Percentiles rank a stretch among this genome's conserved stretches.
phyloP scores from a whole-genome alignment of 2,329 filamentous ascomycete species.

The Coleophoma eucalyptorum region DNA sequence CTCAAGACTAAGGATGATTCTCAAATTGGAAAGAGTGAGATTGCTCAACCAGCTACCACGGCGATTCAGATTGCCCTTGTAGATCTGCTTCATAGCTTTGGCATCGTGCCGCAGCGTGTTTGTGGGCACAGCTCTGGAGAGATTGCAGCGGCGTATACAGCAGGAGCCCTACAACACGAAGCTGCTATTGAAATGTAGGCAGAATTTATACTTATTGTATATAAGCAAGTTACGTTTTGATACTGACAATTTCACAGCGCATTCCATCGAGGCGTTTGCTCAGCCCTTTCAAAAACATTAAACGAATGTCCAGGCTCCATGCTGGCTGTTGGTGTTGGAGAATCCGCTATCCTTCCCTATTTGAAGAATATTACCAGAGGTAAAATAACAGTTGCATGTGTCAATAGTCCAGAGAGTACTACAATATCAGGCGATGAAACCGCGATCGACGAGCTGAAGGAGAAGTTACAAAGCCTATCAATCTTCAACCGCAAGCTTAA shows the following conservation, averaged over 20 bases:
- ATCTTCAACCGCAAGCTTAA: slow-evolving; percentile 13
- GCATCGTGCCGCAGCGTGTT: slow-evolving; percentile 10
- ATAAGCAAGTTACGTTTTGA: neutral
- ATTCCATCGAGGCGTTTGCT: neutral
- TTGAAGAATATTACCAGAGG: slow-evolving; percentile 46
- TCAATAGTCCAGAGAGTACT: slow-evolving; percentile 11
- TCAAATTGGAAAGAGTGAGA: neutral
- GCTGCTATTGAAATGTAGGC: slow-evolving; percentile 16
- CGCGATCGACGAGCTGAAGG: slow-evolving; percentile 1
- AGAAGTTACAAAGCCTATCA: neutral
- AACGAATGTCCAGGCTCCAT: slow-evolving; percentile 37
- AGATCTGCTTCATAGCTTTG: slow-evolving; percentile 18
- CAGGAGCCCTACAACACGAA: slow-evolving; percentile 16
- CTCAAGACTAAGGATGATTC: neutral
- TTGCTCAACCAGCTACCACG: slow-evolving; percentile 26
- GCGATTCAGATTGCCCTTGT: slow-evolving; percentile 30
- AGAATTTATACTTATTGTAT: slow-evolving; percentile 15
- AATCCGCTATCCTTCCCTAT: slow-evolving; percentile 35
- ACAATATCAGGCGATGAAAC: slow-evolving; percentile 16
- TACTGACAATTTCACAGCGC: neutral
- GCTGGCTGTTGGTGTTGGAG: slow-evolving; percentile 41
- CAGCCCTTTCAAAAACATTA: neutral
- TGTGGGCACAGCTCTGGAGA: slow-evolving; percentile 21
- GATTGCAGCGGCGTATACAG: slow-evolving; percentile 21
- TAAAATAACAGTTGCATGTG: slow-evolving; percentile 39